Base-by-base conservation (phyloP, 139 green algal genomes). In the Chlorella sp. region DNA sequence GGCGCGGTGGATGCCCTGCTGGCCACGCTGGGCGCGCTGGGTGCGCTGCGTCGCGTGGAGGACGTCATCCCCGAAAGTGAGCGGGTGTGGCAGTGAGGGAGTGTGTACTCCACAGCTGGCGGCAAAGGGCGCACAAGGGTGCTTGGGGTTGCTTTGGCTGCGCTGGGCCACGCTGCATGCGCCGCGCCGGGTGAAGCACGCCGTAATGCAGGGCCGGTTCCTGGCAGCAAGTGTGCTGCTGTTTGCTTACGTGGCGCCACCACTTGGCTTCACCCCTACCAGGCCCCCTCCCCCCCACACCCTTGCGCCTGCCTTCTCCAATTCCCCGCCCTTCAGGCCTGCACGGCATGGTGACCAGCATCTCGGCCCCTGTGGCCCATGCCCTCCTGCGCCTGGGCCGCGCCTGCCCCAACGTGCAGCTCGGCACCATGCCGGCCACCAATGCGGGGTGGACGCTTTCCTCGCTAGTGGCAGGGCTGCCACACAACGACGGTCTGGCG, bases 361-460 rank as follows among this genome's bases (percentile, higher is more conserved):
- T 81, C 36, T 81, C 75, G 0, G 19, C 75, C 19, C 34, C 75
- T 1, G 75, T 81, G 75, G 75, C 75, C 14, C 75, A 48, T 36
- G 75, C 75, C 1, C 36, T 81, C 34, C 37, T 37, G 75, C 75
- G 9, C n/a, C 75, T 81, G 36, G 75, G 75, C 16, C 34, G 75
- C 15, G 34, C 75, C 34, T 81, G 75, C 75, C 75, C 75, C 0
- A 34, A 53, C 75, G 75, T 48, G n/a, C 16, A 48, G 75, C 75
- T 81, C 0, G 75, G 75, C 34, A 81, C 75, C 75, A 81, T 81
- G 75, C n/a, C 75, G 15, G 34, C 75, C 75, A 81, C 75, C 75
- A 81, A 81, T 34, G 75, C 75, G 5, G 75, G 75, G n/a, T 81
- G 75, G 75, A 81, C 75, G 34, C 75, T 81, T 36, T 81, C 75